Percentiles rank a stretch among this genome's conserved stretches.
These are phyloP conservation scores for Candida corydali DNA, from an alignment of 805 yeast species.

Conservation along the genomic window DNA sequence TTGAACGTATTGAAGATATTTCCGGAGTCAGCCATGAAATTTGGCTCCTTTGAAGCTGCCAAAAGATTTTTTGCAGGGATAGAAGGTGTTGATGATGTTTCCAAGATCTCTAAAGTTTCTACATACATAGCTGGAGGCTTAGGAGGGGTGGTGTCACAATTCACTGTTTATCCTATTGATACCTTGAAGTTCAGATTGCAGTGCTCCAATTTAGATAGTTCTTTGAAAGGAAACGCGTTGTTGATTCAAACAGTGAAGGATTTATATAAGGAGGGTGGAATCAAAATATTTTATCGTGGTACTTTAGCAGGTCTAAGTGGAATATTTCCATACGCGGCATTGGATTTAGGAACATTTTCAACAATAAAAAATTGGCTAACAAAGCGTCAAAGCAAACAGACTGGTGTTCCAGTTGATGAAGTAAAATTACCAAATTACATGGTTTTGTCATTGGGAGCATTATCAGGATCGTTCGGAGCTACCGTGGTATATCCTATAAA, in stretches of 20 bases:
- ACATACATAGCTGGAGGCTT: slow-evolving; percentile 93
- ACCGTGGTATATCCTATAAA: slow-evolving; percentile 92
- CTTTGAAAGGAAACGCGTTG: slow-evolving; percentile 56
- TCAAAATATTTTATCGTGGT: slow-evolving; percentile 80
- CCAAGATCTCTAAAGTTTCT: slow-evolving; percentile 67
- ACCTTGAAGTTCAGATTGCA: slow-evolving; percentile 91
- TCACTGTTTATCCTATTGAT: slow-evolving; percentile 92
- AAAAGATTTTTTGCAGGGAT: slow-evolving; percentile 67
- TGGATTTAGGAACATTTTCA: slow-evolving; percentile 90
- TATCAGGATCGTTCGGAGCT: slow-evolving; percentile 95
- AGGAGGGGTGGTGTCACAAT: slow-evolving; percentile 92
- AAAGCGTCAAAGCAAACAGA: slow-evolving; percentile 52
- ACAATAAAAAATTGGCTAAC: slow-evolving; percentile 77
- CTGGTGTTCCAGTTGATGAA: slow-evolving; percentile 54
- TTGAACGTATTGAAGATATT: slow-evolving; percentile 88
- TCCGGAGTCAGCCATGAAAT: slow-evolving; percentile 96
- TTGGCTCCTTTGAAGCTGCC: slow-evolving; percentile 89
- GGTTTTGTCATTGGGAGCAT: slow-evolving; percentile 89
- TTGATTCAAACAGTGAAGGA: slow-evolving; percentile 65
- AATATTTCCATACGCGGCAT: slow-evolving; percentile 95
- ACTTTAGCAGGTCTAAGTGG: slow-evolving; percentile 89
- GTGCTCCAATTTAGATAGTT: slow-evolving; percentile 76
- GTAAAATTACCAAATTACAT: slow-evolving; percentile 72
- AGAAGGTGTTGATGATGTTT: slow-evolving; percentile 71
- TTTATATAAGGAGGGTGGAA: slow-evolving; percentile 78